Evolutionary conservation across 2,329 filamentous ascomycete species (phyloP), one percentile per base, ranked within the genome.

Genomic region (Diaporthe amygdali): DNA sequence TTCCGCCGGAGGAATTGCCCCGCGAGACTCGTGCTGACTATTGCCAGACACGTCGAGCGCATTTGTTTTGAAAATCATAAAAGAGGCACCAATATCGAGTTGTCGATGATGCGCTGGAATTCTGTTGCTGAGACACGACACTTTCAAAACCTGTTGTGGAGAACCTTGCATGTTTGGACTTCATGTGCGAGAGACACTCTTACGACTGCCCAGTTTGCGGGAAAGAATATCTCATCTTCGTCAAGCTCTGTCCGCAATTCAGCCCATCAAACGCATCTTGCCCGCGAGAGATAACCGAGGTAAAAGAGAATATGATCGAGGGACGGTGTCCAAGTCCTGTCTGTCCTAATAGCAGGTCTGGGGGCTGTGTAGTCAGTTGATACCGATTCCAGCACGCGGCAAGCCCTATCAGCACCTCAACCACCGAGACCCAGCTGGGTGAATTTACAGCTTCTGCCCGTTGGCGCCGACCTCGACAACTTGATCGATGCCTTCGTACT

Each of bases 401-500:
- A 32, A 49, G 17, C 37, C 41, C 66, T 15, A 20, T 20, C 30
- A 25, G n/a, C 15, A n/a, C 20, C 22, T 20, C 34, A 66, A 37
- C 71, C 68, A 52, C 34, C 66, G 39, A 47, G 27, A 67, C 63
- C 49, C 61, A 30, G 37, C 59, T 5, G 34, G 10, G 56, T 12
- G 27, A 14, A 34, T 69, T 85, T 77, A 92, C 73, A 92, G 83
- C 78, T 87, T 91, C 74, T 87, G 82, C 44, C 81, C 85, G 56
- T 81, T 81, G 14, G 80, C 77, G 17, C 82, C 83, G 51, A 97
- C 86, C 81, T 99, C 96, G 68, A 95, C 92, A 75, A 98, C 86
- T 82, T 98, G 96, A 81, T 98, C 95, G 75, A 96, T 83, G 0
- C 95, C 96, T 76, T 92, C 86, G 81, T 98, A 99, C 74, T 89